A percentile compares a stretch with the other conserved stretches of the same genome.
Conservation (phyloP, 371 early-diverging fungal genomes). For the Syncephalastrum racemosum region DNA sequence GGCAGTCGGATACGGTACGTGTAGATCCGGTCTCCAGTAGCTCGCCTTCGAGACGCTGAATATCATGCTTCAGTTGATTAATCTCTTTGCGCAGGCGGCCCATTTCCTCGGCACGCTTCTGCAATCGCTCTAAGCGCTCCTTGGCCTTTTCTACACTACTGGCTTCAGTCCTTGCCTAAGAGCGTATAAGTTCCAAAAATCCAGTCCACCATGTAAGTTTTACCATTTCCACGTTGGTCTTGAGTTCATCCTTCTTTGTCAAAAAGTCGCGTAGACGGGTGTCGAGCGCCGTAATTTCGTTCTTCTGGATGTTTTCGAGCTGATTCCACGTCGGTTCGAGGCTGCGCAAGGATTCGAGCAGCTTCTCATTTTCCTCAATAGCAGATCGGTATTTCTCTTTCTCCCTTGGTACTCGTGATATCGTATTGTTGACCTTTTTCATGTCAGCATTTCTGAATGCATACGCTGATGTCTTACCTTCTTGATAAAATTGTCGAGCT, state of each 20-base stretch:
- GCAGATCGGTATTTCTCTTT: not conserved
- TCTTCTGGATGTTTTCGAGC: slow-evolving; percentile 24
- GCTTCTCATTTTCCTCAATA: slow-evolving; percentile 6
- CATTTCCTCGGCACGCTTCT: slow-evolving; percentile 39
- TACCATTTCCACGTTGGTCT: slow-evolving; percentile 12
- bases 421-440: slow-evolving; percentile 32
- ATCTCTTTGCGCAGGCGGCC: slow-evolving; percentile 39
- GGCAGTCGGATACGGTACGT: slow-evolving; percentile 68
- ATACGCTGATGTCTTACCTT: slow-evolving; percentile 41
- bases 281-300: slow-evolving; percentile 20
- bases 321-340: slow-evolving; percentile 49
- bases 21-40: slow-evolving; percentile 59
- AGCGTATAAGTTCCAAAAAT: not conserved
- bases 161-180: slow-evolving; percentile 16
- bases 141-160: slow-evolving; percentile 24
- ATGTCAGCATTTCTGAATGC: not conserved
- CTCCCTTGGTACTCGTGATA: slow-evolving; percentile 12
- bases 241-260: slow-evolving; percentile 26
- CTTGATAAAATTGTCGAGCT: slow-evolving; percentile 49
- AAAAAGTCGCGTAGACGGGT: slow-evolving; percentile 46
- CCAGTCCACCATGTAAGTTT: not conserved
- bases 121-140: slow-evolving; percentile 18
- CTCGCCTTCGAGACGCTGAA: slow-evolving; percentile 55
- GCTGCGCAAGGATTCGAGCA: slow-evolving; percentile 34
- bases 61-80: slow-evolving; percentile 32